These are phyloP conservation scores for Graphilbum sp. DNA, from an alignment of 2,329 filamentous ascomycete genomes.

Conservation along the genomic window DNA sequence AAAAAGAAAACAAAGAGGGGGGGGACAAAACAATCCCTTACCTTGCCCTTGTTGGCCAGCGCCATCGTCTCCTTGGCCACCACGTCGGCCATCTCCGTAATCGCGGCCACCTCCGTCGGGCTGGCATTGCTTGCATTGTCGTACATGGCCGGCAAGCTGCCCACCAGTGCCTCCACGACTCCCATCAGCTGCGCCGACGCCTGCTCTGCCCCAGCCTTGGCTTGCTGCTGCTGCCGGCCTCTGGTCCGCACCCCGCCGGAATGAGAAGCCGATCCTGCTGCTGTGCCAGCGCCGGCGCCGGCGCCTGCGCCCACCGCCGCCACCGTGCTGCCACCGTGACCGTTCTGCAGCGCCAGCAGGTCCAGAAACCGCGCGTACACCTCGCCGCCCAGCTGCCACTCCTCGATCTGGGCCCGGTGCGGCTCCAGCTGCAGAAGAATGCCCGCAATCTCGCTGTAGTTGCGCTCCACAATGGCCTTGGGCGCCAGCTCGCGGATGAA, in stretches of 20 bases:
- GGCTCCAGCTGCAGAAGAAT: constrained; percentile 58
- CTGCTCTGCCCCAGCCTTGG: constrained; percentile 6
- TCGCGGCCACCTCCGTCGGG: constrained; percentile 48
- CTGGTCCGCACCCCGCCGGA: constrained; percentile 6
- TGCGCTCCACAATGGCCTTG: constrained; percentile 61
- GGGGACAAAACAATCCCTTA: constrained; percentile 21
- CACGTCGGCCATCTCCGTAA: constrained; percentile 65
- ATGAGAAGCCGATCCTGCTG: too few species aligned
- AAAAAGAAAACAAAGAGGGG: not conserved
- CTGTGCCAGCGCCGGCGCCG: constrained; percentile 14
- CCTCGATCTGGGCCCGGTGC: constrained; percentile 42
- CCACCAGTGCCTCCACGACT: constrained; percentile 39
- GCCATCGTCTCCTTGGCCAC: constrained; percentile 51
- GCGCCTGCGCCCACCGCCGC: constrained; percentile 18
- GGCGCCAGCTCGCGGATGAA: constrained; percentile 72
- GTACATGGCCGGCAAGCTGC: constrained; percentile 38
- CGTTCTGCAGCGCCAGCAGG: constrained; percentile 26
- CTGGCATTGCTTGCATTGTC: constrained; percentile 22
- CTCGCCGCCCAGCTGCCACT: constrained; percentile 66
- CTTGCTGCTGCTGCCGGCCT: constrained; percentile 9
- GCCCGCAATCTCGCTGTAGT: constrained; percentile 40
- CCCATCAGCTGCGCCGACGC: constrained; percentile 16
- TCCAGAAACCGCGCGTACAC: constrained; percentile 53
- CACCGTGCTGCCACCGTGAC: constrained; percentile 15
- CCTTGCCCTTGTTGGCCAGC: constrained; percentile 36